Evolutionary conservation across 1,284 basidiomycete genomes (phyloP).

Genomic region (Moesziomyces antarcticus): DNA sequence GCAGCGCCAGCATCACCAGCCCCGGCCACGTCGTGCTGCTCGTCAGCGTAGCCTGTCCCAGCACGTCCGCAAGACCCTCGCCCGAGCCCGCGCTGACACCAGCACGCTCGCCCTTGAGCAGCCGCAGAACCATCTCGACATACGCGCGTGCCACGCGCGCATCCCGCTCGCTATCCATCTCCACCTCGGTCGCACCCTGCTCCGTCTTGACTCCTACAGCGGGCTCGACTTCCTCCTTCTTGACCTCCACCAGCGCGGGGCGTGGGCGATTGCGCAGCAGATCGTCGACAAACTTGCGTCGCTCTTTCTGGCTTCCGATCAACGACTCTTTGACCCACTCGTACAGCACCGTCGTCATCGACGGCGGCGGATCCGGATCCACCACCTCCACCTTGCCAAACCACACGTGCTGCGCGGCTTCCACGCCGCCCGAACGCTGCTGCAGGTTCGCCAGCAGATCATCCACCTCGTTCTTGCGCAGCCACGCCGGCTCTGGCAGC

Average conservation of each 20-base stretch:
- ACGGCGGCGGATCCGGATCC: constrained; percentile 96
- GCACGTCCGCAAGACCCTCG: neutral
- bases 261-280: constrained; percentile 80
- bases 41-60: constrained; percentile 2
- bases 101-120: constrained; percentile 30
- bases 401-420: constrained; percentile 75
- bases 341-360: constrained; percentile 86
- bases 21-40: constrained; percentile 12
- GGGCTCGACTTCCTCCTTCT: constrained; percentile 75
- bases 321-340: constrained; percentile 85
- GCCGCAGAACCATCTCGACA: constrained; percentile 20
- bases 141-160: constrained; percentile 6
- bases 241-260: constrained; percentile 68
- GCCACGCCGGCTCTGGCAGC: constrained; percentile 88
- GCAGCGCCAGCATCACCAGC: constrained; percentile 18
- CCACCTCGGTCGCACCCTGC: neutral
- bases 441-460: constrained; percentile 91
- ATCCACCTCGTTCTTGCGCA: constrained; percentile 89
- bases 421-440: constrained; percentile 76
- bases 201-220: neutral
- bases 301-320: constrained; percentile 78
- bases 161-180: constrained; percentile 13
- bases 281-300: constrained; percentile 87
- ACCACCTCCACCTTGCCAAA: constrained; percentile 88
- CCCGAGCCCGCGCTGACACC: neutral